These are phyloP conservation scores for Lipomyces spencermartinsiae DNA, from an alignment of 805 yeast species.

Conservation along the genomic window DNA sequence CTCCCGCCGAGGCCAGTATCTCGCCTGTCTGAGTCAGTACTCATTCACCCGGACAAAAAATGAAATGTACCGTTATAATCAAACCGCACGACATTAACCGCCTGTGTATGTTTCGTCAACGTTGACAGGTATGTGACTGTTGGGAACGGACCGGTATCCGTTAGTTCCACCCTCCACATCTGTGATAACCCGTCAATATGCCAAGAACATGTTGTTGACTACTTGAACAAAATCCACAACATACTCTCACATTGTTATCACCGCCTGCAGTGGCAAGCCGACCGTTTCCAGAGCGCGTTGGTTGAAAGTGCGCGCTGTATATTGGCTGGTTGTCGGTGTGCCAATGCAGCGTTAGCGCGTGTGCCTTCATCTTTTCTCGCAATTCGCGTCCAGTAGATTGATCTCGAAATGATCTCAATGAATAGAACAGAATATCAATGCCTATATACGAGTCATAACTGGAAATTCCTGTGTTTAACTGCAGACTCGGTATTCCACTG, in stretches of 20 bases:
- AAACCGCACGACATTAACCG: constrained; percentile 89
- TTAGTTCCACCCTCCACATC: constrained; percentile 46
- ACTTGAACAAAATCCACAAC: constrained; percentile 40
- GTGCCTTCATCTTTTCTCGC: constrained; percentile 44
- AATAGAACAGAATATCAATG: background rate
- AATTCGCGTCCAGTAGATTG: background rate
- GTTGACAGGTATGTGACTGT: constrained; percentile 80
- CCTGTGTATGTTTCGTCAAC: constrained; percentile 86
- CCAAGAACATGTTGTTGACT: background rate
- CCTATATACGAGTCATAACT: background rate
- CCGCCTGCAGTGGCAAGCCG: constrained; percentile 93
- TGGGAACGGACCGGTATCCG: constrained; percentile 40
- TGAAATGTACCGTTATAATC: constrained; percentile 60
- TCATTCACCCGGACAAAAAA: background rate
- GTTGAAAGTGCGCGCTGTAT: constrained; percentile 50
- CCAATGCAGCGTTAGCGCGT: constrained; percentile 51
- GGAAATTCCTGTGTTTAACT: background rate
- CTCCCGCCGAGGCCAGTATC: constrained; percentile 87
- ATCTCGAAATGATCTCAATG: background rate
- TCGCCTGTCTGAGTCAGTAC: constrained; percentile 41
- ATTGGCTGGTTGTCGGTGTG: constrained; percentile 52
- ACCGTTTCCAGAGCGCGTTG: constrained; percentile 35
- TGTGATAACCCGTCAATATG: constrained; percentile 12
- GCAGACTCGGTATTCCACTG: too few relatives aligned
- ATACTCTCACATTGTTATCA: constrained; percentile 81